Conservation (phyloP, 2,329 filamentous ascomycete species). For the Cladosporium sp. region DNA sequence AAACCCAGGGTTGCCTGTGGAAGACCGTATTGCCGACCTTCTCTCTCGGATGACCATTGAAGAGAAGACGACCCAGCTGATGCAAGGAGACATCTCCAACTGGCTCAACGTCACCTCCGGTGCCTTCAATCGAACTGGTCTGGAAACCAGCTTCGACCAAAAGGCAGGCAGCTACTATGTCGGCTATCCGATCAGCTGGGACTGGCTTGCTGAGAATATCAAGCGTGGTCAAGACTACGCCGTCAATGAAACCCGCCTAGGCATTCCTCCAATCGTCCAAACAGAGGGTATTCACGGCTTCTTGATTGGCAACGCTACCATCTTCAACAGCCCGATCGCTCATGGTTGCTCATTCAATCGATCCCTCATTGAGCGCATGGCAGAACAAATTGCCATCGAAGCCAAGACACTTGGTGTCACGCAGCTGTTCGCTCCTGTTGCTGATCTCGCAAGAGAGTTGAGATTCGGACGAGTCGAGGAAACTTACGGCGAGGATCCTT, state of each 20-base stretch:
- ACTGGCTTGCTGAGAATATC: constrained; percentile 59
- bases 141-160: constrained; percentile 61
- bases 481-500: constrained; percentile 65
- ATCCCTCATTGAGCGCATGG: constrained; percentile 46
- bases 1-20: constrained; percentile 56
- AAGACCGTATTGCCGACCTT: constrained; percentile 62
- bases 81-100: constrained; percentile 62
- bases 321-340: constrained; percentile 73
- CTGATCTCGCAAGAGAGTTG: constrained; percentile 65
- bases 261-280: constrained; percentile 69
- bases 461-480: constrained; percentile 71
- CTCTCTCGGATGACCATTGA: constrained; percentile 68
- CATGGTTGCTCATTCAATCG: constrained; percentile 68
- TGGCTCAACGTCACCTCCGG: constrained; percentile 67
- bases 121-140: constrained; percentile 61
- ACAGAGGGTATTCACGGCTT: constrained; percentile 72
- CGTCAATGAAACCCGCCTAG: constrained; percentile 59
- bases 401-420: constrained; percentile 64
- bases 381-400: constrained; percentile 59
- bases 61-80: constrained; percentile 66
- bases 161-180: constrained; percentile 69
- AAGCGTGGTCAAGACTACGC: constrained; percentile 65
- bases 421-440: constrained; percentile 67
- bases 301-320: constrained; percentile 66
- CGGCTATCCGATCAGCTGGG: constrained; percentile 60